These are phyloP conservation scores for Raddia distichophylla DNA, from an alignment of 176 grass and related monocot species.

Conservation along the genomic window DNA sequence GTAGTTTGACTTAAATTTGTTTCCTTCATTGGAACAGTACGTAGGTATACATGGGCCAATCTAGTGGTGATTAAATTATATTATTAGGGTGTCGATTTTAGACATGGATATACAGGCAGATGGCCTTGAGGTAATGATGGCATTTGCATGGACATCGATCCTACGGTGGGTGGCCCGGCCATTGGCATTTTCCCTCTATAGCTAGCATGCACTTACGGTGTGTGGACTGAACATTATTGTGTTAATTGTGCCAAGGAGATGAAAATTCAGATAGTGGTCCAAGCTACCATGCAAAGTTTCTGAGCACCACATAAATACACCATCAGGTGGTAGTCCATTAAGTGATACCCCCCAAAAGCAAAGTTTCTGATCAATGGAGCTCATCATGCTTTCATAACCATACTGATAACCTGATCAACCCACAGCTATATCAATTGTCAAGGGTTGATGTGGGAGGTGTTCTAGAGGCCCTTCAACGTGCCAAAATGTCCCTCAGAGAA, in stretches of 20 bases:
- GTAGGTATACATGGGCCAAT: too few relatives aligned
- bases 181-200: background rate
- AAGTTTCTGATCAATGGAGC: slow-evolving; percentile 59
- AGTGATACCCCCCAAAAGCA: slow-evolving; percentile 55
- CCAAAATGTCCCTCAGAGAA: slow-evolving; percentile 76
- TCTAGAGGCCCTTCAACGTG: slow-evolving; percentile 74
- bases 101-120: background rate
- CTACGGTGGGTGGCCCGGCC: background rate
- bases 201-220: too few relatives aligned
- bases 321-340: slow-evolving; percentile 52
- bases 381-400: slow-evolving; percentile 59
- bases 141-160: background rate
- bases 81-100: too few relatives aligned
- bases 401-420: slow-evolving; percentile 51
- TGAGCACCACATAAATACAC: slow-evolving; percentile 32
- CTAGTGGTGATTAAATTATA: too few relatives aligned
- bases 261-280: slow-evolving; percentile 59
- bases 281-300: slow-evolving; percentile 37
- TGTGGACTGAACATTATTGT: too few relatives aligned
- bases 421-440: slow-evolving; percentile 47
- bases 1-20: too few relatives aligned
- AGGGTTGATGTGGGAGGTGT: slow-evolving; percentile 61
- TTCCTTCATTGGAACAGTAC: too few relatives aligned
- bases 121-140: too few relatives aligned
- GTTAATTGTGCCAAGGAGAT: slow-evolving; percentile 5